Base-by-base conservation (phyloP, 805 yeast species). In the Hanseniaspora taiwanica region DNA sequence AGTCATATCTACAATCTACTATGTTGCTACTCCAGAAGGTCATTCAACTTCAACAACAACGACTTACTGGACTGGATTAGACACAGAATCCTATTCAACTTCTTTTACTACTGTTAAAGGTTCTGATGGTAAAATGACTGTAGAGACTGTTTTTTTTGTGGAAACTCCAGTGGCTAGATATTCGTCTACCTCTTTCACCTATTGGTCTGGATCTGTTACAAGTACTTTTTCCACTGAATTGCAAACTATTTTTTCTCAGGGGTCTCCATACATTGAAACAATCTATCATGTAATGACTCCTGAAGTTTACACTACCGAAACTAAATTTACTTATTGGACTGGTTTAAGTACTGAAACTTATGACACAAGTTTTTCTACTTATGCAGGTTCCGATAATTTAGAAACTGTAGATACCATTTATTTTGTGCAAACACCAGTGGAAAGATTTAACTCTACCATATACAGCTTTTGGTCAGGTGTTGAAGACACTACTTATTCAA, bases 91-190 rank as follows among this genome's bases (percentile, higher is more conserved):
- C 13, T 45, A 41, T 31, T 39, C 50, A 1, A 45, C 47, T 1
- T 20, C 27, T 4, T 16, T 10, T 9, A 37, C 35, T 4, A 40
- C 42, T 3, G 25, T 43, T 21, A 18, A 39, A 5, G 48, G 47
- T 13, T 10, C 45, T 10, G 44, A 48, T 18, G 45, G 43, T 13
- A 33, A 31, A 2, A 44, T 36, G 16, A 42, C 48, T 17, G 35
- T 38, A 4, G 42, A 34, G n/a, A 47, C 47, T 16, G 19, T 45
- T 18, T 42, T 38, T 37, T 44, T 43, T 27, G 45, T 47, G 12
- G 44, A 45, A 38, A 45, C 48, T 24, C 50, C 50, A 32, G 36
- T 40, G 20, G 39, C 36, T 21, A 31, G 42, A 40, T 25, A 35
- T 12, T 17, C 14, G 21, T n/a, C 43, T 14, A 37, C 40, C 12